Base-by-base conservation (phyloP, 2,329 filamentous ascomycete species). In the Podosphaera leucotricha region DNA sequence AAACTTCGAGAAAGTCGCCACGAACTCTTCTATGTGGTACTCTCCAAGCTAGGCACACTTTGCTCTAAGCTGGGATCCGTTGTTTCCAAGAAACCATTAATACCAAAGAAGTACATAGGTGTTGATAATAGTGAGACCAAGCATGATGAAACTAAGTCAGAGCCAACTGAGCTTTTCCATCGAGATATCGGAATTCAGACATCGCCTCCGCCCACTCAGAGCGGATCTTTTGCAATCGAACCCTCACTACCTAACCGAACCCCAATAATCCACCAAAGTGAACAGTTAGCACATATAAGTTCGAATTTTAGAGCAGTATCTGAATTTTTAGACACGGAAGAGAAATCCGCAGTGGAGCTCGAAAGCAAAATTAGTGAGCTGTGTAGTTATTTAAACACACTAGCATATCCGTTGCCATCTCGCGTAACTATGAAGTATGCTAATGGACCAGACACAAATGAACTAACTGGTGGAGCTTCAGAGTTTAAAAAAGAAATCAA, bases 181-280 rank as follows among this genome's bases (percentile, higher is more conserved):
- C 73, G 80, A 39, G 82, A 90, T 55, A 70, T 83, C 47, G 80
- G 80, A 49, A 80, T 81, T 1, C 82, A 90, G 59, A 90, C 82
- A 0, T 75, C 73, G 0, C 66, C 66, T 1, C 62, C 62, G 0
- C 35, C 42, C 3, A 57, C 43, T 39, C 53, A 40, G 5, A 8
- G 22, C 18, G 39, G 20, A 20, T 24, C 38, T 13, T 20, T 24
- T 35, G 7, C 42, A 41, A 21, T 38, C 22, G 6, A 24, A 15
- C 11, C 19, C 10, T 7, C 21, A 8, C 15, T 28, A 8, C 30
- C 28, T 2, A 26, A 41, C 19, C 15, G 46, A 41, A 21, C 46
- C 3, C 38, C 45, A 44, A 59, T 51, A 41, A 37, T 55, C 44
- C 38, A 53, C 58, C 13, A 60, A 61, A 49, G 52, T 52, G 28